phyloP scores from a whole-genome alignment of 805 yeast species.

The Suhomyces prunicola region DNA sequence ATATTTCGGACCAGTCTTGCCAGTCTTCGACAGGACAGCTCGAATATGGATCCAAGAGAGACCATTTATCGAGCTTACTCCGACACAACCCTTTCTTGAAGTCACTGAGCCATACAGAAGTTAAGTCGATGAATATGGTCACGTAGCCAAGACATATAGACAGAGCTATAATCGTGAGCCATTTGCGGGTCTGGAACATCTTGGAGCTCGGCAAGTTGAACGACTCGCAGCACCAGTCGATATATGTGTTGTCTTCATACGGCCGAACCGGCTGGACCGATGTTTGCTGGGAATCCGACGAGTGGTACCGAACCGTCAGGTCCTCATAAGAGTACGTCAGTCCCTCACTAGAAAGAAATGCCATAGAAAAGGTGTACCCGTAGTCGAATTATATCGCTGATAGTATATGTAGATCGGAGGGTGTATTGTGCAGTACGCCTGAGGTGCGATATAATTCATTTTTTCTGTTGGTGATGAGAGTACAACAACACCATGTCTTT shows the following conservation, averaged over 20 bases:
- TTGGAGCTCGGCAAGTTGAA: conserved; percentile 11
- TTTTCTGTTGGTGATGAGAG: neutral
- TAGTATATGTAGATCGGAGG: too few species aligned
- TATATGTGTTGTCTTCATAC: conserved; percentile 42
- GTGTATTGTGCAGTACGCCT: too few species aligned
- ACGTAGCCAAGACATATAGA: conserved; percentile 48
- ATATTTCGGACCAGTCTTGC: conserved; percentile 35
- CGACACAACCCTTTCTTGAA: conserved; percentile 52
- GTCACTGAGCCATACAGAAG: conserved; percentile 50
- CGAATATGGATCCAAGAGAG: conserved; percentile 40
- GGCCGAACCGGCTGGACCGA: neutral
- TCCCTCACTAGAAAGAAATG: neutral
- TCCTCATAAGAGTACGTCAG: neutral
- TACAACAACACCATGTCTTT: conserved; percentile 33
- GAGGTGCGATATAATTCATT: too few species aligned
- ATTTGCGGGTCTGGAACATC: conserved; percentile 29
- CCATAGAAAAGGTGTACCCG: neutral
- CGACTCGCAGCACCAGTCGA: conserved; percentile 54
- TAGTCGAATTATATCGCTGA: too few species aligned
- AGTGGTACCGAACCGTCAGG: neutral
- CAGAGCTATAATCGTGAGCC: conserved; percentile 46
- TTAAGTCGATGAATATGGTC: conserved; percentile 48
- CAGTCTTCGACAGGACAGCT: conserved; percentile 42
- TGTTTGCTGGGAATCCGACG: neutral
- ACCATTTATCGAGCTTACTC: conserved; percentile 35